Base-by-base conservation (phyloP, 2,329 filamentous ascomycete species). In the Aspergillus felis region DNA sequence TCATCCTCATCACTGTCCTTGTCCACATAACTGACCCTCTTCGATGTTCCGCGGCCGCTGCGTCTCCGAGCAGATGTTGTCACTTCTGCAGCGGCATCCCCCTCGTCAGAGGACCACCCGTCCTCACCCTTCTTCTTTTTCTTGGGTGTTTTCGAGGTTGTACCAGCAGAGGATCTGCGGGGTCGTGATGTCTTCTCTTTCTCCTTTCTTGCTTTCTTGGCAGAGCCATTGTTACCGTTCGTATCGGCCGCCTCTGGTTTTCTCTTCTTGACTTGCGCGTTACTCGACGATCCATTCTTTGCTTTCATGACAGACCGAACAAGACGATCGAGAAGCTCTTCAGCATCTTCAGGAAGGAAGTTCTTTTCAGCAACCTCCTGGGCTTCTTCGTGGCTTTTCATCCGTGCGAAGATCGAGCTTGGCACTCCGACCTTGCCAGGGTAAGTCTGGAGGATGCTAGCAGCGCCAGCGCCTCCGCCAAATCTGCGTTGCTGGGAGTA, bases 351-450 rank as follows among this genome's bases (percentile, higher is more conserved):
- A 1, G 91, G 88, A 10, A 96, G 82, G 71, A 89, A 96, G 57
- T 89, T 87, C 79, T 89, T 95, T 72, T 91, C 87, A 0, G 92
- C 91, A 68, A 96, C 92, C 66, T 90, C 85, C 68, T 94, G 89
- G 0, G 92, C 92, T 51, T 86, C 84, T 29, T 88, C 84, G 67
- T 95, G 92, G 60, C 84, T 90, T 22, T 87, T 83, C 62, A 97
- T 82, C 3, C 86, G 81, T 17, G 83, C 82, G 73, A 94, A 97
- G 17, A 97, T 81, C 1, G 89, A 89, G 28, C 85, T 83, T 0
- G 94, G 92, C 57, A 97, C 77, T 17, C 89, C 87, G 58, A 94
- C 83, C 74, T 95, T 95, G 47, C 84, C 86, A 0, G 92, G 85
- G 73, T 88, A 95, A 1, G 90, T 88, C 69, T 94, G 89, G 70